A percentile compares a stretch with the other conserved stretches of the same genome.
Evolutionary conservation across 2,329 filamentous ascomycete species (phyloP).

Genomic region (Mollisia scopiformis): DNA sequence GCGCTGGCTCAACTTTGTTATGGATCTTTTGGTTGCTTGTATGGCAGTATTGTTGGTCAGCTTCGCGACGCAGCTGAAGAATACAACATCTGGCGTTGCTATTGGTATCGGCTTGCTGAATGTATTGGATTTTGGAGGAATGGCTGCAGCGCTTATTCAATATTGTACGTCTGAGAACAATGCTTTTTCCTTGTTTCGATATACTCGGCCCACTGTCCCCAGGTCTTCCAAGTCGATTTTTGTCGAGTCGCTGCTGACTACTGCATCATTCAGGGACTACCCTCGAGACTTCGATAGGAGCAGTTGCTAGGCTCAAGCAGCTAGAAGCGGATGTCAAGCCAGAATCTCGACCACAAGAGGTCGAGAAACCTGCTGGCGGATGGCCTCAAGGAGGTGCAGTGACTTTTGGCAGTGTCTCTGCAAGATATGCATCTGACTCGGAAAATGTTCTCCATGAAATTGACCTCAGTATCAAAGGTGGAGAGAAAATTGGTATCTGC

Average conservation of each 20-base stretch:
- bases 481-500: slow-evolving; percentile 51
- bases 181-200: not conserved
- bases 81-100: slow-evolving; percentile 20
- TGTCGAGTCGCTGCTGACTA: too few relatives aligned
- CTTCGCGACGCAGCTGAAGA: slow-evolving; percentile 33
- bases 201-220: slow-evolving; percentile 7
- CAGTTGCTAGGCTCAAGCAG: slow-evolving; percentile 13
- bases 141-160: slow-evolving; percentile 6
- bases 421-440: slow-evolving; percentile 29
- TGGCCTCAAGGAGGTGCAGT: slow-evolving; percentile 30
- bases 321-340: slow-evolving; percentile 8
- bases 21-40: slow-evolving; percentile 20
- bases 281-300: slow-evolving; percentile 26
- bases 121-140: slow-evolving; percentile 24
- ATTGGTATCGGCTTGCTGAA: slow-evolving; percentile 32
- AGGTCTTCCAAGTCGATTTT: not conserved
- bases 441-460: not conserved
- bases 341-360: slow-evolving; percentile 6
- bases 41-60: slow-evolving; percentile 35
- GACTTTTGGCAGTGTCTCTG: slow-evolving; percentile 33
- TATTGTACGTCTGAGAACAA: not conserved
- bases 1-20: slow-evolving; percentile 54
- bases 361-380: not conserved
- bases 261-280: slow-evolving; percentile 14
- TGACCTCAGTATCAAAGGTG: slow-evolving; percentile 53